Percentiles rank a stretch among this genome's conserved stretches.
phyloP scores from a whole-genome alignment of 2,329 filamentous ascomycete genomes.

The Colletotrichum sp. region DNA sequence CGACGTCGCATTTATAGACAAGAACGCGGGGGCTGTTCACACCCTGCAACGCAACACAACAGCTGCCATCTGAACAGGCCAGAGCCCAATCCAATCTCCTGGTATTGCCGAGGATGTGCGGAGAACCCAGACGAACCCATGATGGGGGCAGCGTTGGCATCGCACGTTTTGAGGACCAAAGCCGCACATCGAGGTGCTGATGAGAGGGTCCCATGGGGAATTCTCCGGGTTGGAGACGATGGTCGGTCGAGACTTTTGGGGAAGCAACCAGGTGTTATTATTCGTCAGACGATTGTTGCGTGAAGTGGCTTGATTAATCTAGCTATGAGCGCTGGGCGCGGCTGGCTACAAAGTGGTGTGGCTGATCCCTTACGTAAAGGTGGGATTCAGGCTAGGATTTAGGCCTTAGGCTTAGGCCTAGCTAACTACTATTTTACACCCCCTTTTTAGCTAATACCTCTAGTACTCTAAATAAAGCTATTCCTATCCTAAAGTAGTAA shows the following conservation, averaged over 20 bases:
- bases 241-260: constrained; percentile 19
- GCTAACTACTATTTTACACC: too few species aligned
- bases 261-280: constrained; percentile 1
- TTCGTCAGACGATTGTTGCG: constrained; percentile 11
- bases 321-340: too few species aligned
- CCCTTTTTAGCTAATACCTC: too few species aligned
- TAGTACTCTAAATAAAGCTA: too few species aligned
- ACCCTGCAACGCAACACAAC: neutral
- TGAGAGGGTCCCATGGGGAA: constrained; percentile 16
- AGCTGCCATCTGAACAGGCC: neutral
- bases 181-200: neutral
- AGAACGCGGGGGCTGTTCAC: neutral
- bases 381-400: too few species aligned
- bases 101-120: constrained; percentile 14
- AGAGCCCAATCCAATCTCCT: neutral
- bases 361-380: too few species aligned
- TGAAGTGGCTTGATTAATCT: too few species aligned
- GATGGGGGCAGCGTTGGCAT: neutral
- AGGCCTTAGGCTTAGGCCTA: too few species aligned
- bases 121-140: neutral
- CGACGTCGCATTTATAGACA: constrained; percentile 10
- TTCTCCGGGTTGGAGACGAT: neutral
- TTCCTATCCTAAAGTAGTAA: too few species aligned
- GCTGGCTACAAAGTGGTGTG: too few species aligned
- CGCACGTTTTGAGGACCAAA: constrained; percentile 4